These are phyloP conservation scores for Aspergillus hortae DNA, from an alignment of 2,329 filamentous ascomycete species.

Conservation along the genomic window DNA sequence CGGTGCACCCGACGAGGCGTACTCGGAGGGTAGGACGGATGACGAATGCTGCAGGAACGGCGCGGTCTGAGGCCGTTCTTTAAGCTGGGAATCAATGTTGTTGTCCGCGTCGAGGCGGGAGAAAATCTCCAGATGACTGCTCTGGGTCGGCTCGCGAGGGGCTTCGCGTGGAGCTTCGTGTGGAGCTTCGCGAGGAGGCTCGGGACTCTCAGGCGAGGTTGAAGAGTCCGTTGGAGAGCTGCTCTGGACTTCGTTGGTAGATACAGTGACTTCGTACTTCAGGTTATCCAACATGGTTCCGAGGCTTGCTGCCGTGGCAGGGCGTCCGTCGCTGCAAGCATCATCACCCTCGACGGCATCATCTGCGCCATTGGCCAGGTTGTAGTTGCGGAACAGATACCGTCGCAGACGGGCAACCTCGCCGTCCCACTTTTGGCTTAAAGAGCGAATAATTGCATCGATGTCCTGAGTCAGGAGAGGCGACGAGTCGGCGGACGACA, in stretches of 20 bases:
- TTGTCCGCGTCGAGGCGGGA: conserved; percentile 15
- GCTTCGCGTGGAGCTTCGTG: neutral
- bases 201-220: conserved; percentile 4
- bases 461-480: conserved; percentile 37
- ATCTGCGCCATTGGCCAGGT: conserved; percentile 34
- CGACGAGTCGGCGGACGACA: conserved; percentile 19
- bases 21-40: conserved; percentile 21
- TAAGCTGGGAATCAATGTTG: conserved; percentile 15
- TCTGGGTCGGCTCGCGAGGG: conserved; percentile 1
- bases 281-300: conserved; percentile 37
- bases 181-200: neutral
- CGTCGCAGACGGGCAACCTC: conserved; percentile 41
- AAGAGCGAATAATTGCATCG: conserved; percentile 37
- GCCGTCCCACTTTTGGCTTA: conserved; percentile 45
- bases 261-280: conserved; percentile 32
- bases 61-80: conserved; percentile 25
- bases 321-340: conserved; percentile 34
- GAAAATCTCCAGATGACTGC: conserved; percentile 18
- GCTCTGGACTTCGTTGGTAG: conserved; percentile 23
- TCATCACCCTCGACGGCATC: conserved; percentile 20
- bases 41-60: conserved; percentile 15
- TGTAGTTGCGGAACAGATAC: conserved; percentile 47
- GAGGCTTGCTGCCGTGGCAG: conserved; percentile 35
- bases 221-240: conserved; percentile 16
- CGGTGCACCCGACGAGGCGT: conserved; percentile 15